Evolutionary conservation across 495 filamentous ascomycete species (phyloP).

Genomic region (Annulohypoxylon maeteangense): DNA sequence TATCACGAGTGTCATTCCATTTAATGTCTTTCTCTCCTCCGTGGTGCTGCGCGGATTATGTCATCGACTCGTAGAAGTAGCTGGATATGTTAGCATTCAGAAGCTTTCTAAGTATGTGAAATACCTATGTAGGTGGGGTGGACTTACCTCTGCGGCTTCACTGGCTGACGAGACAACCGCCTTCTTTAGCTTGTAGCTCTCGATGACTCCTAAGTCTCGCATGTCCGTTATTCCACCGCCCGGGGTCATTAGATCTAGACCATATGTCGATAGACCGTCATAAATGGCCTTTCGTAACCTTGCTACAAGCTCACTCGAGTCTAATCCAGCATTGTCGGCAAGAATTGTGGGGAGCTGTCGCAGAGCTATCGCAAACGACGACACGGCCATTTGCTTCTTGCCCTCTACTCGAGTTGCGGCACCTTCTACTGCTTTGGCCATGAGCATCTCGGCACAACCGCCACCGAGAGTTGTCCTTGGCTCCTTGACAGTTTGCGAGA

Average conservation of each 20-base stretch:
- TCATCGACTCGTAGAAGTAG: conserved; percentile 86
- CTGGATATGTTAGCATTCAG: conserved; percentile 52
- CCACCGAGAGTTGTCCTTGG: conserved; percentile 93
- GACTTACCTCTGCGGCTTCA: conserved; percentile 91
- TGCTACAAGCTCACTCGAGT: conserved; percentile 92
- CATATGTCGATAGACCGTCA: conserved; percentile 89
- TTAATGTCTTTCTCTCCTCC: conserved; percentile 71
- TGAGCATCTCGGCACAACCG: conserved; percentile 97
- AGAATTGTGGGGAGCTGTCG: conserved; percentile 95
- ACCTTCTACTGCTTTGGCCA: conserved; percentile 97
- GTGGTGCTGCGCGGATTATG: conserved; percentile 82
- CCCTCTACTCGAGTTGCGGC: conserved; percentile 93
- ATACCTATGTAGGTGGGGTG: conserved; percentile 5
- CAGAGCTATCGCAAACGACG: conserved; percentile 87
- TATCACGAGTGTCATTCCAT: background rate
- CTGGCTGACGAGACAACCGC: conserved; percentile 95
- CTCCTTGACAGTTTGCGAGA: conserved; percentile 96
- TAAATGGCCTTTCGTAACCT: conserved; percentile 93
- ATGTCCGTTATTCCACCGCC: conserved; percentile 96
- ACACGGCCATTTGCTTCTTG: conserved; percentile 94
- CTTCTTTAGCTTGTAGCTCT: conserved; percentile 98
- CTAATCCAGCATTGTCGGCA: conserved; percentile 95
- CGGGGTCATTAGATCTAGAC: conserved; percentile 86
- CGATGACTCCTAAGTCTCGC: conserved; percentile 93
- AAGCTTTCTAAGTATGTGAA: background rate